Conservation (phyloP, 768 basidiomycete genomes). For the Pleurotus pulmonarius region DNA sequence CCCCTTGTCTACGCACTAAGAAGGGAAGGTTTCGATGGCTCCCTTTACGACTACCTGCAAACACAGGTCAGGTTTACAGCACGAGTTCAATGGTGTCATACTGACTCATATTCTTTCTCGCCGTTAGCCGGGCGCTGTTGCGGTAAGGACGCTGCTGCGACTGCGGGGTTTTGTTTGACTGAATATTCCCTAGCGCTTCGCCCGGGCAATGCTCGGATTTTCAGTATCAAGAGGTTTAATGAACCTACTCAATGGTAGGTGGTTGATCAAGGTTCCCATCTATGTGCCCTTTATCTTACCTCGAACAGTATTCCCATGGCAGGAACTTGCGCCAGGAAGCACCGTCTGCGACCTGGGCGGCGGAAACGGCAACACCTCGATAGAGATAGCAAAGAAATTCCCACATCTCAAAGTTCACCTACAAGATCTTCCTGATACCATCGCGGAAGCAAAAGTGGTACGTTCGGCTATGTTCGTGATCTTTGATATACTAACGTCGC, state of each 20-base stretch:
- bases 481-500: neutral
- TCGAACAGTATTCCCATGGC: slow-evolving; percentile 24
- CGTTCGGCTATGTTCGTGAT: neutral
- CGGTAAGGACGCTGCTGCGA: neutral
- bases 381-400: slow-evolving; percentile 19
- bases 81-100: neutral
- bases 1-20: slow-evolving; percentile 14
- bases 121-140: neutral
- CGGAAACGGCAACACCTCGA: slow-evolving; percentile 23
- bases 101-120: neutral
- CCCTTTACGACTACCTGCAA: slow-evolving; percentile 6
- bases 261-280: neutral
- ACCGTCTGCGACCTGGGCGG: slow-evolving; percentile 27
- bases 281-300: neutral
- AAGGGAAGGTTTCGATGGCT: slow-evolving; percentile 5
- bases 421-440: slow-evolving; percentile 22
- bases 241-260: slow-evolving; percentile 1
- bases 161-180: neutral
- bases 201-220: slow-evolving; percentile 4
- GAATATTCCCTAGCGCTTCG: slow-evolving; percentile 1
- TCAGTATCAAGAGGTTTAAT: neutral
- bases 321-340: slow-evolving; percentile 15
- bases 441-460: slow-evolving; percentile 18
- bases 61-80: neutral
- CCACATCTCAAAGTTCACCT: slow-evolving; percentile 22